Base-by-base conservation (phyloP, 139 green algal species). In the Coelastrella sp. region DNA sequence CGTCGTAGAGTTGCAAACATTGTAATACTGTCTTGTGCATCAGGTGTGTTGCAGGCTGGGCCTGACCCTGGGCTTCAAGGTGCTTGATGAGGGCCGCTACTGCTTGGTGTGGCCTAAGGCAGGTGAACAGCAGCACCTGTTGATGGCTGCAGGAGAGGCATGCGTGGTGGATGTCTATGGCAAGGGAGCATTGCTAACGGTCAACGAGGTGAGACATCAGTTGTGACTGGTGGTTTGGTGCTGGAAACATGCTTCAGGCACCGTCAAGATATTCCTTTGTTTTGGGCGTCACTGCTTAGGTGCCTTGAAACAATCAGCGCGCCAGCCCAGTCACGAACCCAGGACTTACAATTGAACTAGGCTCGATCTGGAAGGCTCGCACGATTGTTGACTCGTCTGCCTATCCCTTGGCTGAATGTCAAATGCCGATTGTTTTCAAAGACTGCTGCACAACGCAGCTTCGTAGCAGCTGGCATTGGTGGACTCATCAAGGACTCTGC, bases 111-210 rank as follows among this genome's bases (percentile, higher is more conserved):
- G 80, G 80, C 88, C 88, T 10, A 82, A 7, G 17, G 66, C 22
- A 5, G 16, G 16, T 10, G 22, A 73, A 65, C 83, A 86, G 65
- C 73, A 87, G 80, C 7, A 47, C 5, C 65, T 54, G 57, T 56
- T 76, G 66, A 32, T 54, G 4, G 86, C 74, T 8, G 87, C 82
- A 60, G 93, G 93, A 5, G 86, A 93, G 85, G 66, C 88, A n/a
- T 94, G 93, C 61, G 90, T 97, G 56, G 89, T 97, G 17, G 95
- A 97, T 76, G 86, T 94, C 32, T 96, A 97, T 75, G 93, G 94
- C 80, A 60, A 90, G 19, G 95, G 95, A 1, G 91, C 80, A 10
- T 81, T 96, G 88, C 90, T 96, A 4, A 66, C 89, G 3, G n/a
- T 90, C 56, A 77, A 91, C 4, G 95, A 97, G 95, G 95, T 94